Percentiles rank a stretch among this genome's conserved stretches.
phyloP scores from a whole-genome alignment of 257 asterid genomes.

The Primulina tabacum region DNA sequence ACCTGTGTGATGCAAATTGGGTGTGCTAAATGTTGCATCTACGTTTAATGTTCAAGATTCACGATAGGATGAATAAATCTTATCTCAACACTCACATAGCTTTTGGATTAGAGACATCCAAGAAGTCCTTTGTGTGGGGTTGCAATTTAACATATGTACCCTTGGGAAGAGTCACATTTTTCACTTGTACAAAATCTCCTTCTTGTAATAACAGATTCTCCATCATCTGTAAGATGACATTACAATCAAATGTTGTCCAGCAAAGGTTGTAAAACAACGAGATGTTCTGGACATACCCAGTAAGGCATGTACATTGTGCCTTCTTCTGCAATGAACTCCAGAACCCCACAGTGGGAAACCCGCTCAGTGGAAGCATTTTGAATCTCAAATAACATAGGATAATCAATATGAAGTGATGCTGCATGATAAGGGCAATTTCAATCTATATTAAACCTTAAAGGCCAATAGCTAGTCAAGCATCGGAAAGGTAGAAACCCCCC shows the following conservation, averaged over 20 bases:
- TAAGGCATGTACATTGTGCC: constrained; percentile 34
- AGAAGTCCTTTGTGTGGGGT: constrained; percentile 33
- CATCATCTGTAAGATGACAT: constrained; percentile 31
- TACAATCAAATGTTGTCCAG: neutral
- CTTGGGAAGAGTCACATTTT: constrained; percentile 24
- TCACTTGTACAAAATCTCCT: constrained; percentile 34
- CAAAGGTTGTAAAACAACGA: neutral
- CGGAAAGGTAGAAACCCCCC: too few relatives aligned
- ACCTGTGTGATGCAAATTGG: too few relatives aligned
- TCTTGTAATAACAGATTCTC: constrained; percentile 39
- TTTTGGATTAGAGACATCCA: constrained; percentile 35
- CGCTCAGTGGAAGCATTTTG: constrained; percentile 20
- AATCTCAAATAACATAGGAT: constrained; percentile 36
- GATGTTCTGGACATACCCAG: constrained; percentile 24
- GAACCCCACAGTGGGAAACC: constrained; percentile 36
- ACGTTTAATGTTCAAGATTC: too few relatives aligned
- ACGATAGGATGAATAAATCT: too few relatives aligned
- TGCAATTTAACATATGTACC: constrained; percentile 35
- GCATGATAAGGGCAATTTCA: constrained; percentile 12
- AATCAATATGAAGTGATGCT: constrained; percentile 33
- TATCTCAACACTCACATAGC: constrained; percentile 31
- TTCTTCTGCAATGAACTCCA: constrained; percentile 36
- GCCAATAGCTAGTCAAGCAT: too few relatives aligned
- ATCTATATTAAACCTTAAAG: neutral
- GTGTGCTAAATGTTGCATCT: too few relatives aligned